Base-by-base conservation (phyloP, 257 asterid genomes). In the Penstemon barbatus region DNA sequence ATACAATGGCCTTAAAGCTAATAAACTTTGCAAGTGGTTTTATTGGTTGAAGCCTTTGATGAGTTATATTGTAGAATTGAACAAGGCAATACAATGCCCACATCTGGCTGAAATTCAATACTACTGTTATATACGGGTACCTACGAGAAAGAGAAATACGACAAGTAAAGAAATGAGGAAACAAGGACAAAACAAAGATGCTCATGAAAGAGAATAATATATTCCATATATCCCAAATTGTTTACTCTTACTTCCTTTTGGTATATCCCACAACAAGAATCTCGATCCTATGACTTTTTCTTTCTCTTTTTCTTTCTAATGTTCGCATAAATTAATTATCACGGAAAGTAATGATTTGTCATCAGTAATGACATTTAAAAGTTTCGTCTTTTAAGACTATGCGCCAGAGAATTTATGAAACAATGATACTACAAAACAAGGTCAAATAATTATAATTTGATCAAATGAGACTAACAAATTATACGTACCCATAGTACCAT, bases 21-120 rank as follows among this genome's bases (percentile, higher is more conserved):
- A 94, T 87, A 77, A 94, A 94, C 78, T 94, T 93, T 0, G 96
- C 97, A 33, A 90, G 96, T n/a, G 97, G 99, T 81, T 78, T 89
- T 80, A 93, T 93, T 3, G 91, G 75, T 61, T 71, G 71, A 51
- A 90, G 97, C 66, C 74, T 83, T 42, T 73, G 85, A 78, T 90
- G 91, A 7, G 95, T 91, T 41, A 77, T 96, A 13, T 90, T 90
- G 85, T 93, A 93, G 71, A 93, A 93, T 75, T 89, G 89, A 70
- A 93, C 89, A 1, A 90, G 92, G 79, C 97, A 93, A 68, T 84
- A 90, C 54, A 94, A 66, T 3, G 99, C 99, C 99, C 97, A 90
- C 96, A 90, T 90, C 83, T 90, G 99, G 73, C 99, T 88, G 83
- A 94, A 94, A 79, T 90, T 90, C 75, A 87, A 67, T 53, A 90